Percentiles rank a stretch among this genome's conserved stretches.
These are phyloP conservation scores for Persicaria tinctoria DNA, from an alignment of 148 eudicot species.

Conservation along the genomic window DNA sequence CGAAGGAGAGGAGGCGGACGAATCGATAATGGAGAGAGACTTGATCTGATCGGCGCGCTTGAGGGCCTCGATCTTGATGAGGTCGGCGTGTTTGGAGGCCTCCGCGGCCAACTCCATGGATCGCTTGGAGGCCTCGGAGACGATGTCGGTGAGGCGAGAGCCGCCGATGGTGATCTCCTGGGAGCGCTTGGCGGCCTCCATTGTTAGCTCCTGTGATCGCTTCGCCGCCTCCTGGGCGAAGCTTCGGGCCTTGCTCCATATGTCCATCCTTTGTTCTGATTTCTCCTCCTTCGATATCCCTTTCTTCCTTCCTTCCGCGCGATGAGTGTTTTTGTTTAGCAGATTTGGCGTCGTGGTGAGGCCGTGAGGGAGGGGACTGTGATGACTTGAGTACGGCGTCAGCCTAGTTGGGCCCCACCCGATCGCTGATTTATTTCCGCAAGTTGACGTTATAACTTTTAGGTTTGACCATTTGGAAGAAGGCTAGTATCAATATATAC, in stretches of 20 bases:
- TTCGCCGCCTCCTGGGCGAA: conserved; percentile 81
- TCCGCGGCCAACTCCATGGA: conserved; percentile 53
- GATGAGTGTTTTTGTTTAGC: background rate
- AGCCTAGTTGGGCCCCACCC: conserved; percentile 4
- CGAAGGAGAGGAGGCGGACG: conserved; percentile 9
- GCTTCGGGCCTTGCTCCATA: conserved; percentile 67
- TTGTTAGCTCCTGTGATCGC: conserved; percentile 47
- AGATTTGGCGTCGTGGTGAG: conserved; percentile 5
- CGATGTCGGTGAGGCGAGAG: conserved; percentile 51
- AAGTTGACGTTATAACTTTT: background rate
- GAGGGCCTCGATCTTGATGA: conserved; percentile 53
- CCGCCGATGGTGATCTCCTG: conserved; percentile 43
- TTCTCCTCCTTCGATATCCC: background rate
- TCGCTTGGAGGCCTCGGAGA: conserved; percentile 46
- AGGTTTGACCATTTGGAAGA: background rate
- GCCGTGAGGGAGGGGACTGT: background rate
- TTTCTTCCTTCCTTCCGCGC: background rate
- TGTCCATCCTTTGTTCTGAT: conserved; percentile 42
- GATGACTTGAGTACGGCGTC: background rate
- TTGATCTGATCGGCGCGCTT: conserved; percentile 67
- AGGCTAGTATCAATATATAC: too few species aligned
- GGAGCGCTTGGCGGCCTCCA: conserved; percentile 42
- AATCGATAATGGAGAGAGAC: conserved; percentile 38
- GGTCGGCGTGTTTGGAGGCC: conserved; percentile 43
- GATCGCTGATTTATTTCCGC: background rate